These are phyloP conservation scores for Nakazawaea wyomingensis DNA, from an alignment of 805 yeast species.

Conservation along the genomic window DNA sequence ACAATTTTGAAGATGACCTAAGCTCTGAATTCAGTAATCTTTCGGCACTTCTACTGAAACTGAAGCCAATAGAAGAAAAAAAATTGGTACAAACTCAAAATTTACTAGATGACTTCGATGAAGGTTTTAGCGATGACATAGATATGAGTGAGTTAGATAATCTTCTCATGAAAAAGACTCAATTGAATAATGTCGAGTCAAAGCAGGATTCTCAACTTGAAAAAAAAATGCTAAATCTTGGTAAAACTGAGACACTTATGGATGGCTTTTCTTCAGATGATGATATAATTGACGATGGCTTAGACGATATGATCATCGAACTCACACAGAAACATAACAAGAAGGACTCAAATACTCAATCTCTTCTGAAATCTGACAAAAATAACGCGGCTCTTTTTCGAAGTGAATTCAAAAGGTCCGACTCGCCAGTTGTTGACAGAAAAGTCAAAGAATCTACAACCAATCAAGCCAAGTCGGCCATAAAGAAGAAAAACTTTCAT, in stretches of 20 bases:
- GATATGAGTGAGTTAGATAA: slow-evolving; percentile 26
- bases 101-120: slow-evolving; percentile 1
- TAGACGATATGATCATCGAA: slow-evolving; percentile 5
- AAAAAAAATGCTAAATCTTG: no score
- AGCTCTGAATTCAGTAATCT: slow-evolving; percentile 11
- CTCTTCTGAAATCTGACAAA: slow-evolving; percentile 5
- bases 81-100: background rate
- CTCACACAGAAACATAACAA: slow-evolving; percentile 6
- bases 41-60: slow-evolving; percentile 1
- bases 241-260: background rate
- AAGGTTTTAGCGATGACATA: slow-evolving; percentile 26
- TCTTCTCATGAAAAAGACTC: slow-evolving; percentile 10
- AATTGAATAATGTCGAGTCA: no score
- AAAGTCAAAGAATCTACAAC: background rate
- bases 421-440: background rate
- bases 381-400: slow-evolving; percentile 11
- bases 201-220: no score
- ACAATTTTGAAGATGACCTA: slow-evolving; percentile 4
- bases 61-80: background rate
- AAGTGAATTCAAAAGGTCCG: slow-evolving; percentile 7
- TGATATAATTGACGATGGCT: slow-evolving; percentile 8
- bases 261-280: slow-evolving; percentile 4
- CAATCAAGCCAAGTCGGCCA: slow-evolving; percentile 36
- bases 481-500: slow-evolving; percentile 39
- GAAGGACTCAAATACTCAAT: background rate